These are phyloP conservation scores for Artemisia argyi DNA, from an alignment of 129 eudicot genomes.

Conservation along the genomic window DNA sequence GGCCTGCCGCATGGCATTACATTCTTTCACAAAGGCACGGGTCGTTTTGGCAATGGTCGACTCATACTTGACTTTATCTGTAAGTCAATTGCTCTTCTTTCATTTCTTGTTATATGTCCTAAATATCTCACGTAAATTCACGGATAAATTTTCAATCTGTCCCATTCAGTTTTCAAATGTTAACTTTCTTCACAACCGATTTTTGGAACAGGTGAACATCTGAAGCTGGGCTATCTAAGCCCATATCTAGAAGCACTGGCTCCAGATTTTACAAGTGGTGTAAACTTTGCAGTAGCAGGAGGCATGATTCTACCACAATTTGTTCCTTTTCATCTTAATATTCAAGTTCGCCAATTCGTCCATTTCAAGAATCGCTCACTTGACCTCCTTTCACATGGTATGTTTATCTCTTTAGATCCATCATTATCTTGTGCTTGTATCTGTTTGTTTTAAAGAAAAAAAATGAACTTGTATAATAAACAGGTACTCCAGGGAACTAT, in stretches of 20 bases:
- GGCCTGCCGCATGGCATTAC: conserved; percentile 47
- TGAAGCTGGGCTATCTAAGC: conserved; percentile 33
- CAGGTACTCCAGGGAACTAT: conserved; percentile 32
- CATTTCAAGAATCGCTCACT: conserved; percentile 39
- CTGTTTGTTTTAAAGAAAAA: not conserved
- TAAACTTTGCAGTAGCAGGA: conserved; percentile 45
- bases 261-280: conserved; percentile 45
- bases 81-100: not conserved
- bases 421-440: not conserved
- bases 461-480: not conserved
- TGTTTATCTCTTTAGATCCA: not conserved
- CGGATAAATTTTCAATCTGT: too few species aligned
- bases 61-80: conserved; percentile 42
- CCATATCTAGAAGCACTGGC: conserved; percentile 45
- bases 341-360: conserved; percentile 38
- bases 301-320: conserved; percentile 38
- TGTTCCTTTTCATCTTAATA: conserved; percentile 34
- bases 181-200: not conserved
- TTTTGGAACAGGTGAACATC: conserved; percentile 36
- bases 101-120: not conserved
- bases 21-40: conserved; percentile 44
- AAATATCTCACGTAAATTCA: too few species aligned
- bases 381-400: conserved; percentile 25
- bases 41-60: conserved; percentile 44
- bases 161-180: not conserved